Evolutionary conservation across 2,329 filamentous ascomycete species (phyloP).

Genomic region (Monilinia polystroma): DNA sequence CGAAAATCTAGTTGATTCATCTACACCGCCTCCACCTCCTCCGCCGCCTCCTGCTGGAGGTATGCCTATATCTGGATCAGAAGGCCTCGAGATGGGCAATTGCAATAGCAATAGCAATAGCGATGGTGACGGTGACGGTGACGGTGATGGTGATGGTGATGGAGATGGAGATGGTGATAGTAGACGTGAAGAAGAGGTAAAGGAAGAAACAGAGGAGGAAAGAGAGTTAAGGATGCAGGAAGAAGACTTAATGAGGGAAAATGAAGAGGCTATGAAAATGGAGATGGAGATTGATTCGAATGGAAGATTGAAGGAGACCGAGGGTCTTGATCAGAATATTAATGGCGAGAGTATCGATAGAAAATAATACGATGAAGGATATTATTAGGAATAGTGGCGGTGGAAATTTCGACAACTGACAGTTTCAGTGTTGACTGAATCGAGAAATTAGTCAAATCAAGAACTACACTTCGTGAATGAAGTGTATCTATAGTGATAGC

Average conservation of each 20-base stretch:
- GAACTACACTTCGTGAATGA: too few species aligned
- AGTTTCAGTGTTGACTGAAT: not conserved
- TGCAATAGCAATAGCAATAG: not conserved
- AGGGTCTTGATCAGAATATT: not conserved
- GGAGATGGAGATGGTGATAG: not conserved
- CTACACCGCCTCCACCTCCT: conserved; percentile 35
- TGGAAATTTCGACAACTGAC: not conserved
- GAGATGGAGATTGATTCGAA: conserved; percentile 65
- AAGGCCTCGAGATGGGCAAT: conserved; percentile 1
- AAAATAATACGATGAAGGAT: not conserved
- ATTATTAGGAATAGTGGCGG: not conserved
- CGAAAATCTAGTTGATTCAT: not conserved
- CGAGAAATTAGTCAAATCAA: not conserved
- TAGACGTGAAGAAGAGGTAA: not conserved
- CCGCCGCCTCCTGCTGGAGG: conserved; percentile 33
- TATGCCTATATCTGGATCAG: conserved; percentile 12
- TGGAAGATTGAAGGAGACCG: conserved; percentile 20
- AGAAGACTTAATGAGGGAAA: conserved; percentile 35
- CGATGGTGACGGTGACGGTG: not conserved
- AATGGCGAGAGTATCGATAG: not conserved
- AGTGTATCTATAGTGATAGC: too few species aligned
- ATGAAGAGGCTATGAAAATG: conserved; percentile 39
- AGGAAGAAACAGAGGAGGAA: conserved; percentile 32
- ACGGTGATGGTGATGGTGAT: not conserved
- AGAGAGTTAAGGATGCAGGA: conserved; percentile 31